Percentiles rank a stretch among this genome's conserved stretches.
Conservation (phyloP, 2,329 filamentous ascomycete species). For the Ophiostoma piceae region DNA sequence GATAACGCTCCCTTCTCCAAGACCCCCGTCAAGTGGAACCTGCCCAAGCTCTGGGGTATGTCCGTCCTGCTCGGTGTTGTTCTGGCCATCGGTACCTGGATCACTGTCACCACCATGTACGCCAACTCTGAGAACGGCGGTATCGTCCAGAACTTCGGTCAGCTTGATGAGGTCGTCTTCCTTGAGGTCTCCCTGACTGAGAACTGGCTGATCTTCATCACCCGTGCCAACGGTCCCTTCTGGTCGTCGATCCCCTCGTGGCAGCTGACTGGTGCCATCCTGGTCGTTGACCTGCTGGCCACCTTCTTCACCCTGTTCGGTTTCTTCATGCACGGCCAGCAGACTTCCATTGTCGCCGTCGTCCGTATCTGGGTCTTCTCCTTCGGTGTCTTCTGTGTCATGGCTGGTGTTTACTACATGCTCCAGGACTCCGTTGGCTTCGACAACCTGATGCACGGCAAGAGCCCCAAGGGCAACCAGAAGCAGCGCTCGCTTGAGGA, state of each 20-base stretch:
- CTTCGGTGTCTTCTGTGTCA: slow-evolving; percentile 77
- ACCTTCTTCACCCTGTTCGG: slow-evolving; percentile 83
- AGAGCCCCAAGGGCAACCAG: slow-evolving; percentile 72
- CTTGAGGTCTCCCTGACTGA: slow-evolving; percentile 85
- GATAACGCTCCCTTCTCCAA: slow-evolving; percentile 86
- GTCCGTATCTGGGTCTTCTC: slow-evolving; percentile 90
- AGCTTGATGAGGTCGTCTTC: slow-evolving; percentile 76
- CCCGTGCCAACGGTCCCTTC: slow-evolving; percentile 85
- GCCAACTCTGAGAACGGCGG: slow-evolving; percentile 62
- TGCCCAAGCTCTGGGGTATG: slow-evolving; percentile 91
- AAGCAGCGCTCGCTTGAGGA: slow-evolving; percentile 84
- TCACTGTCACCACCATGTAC: slow-evolving; percentile 82
- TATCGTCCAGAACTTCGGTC: slow-evolving; percentile 86
- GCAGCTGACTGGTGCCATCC: slow-evolving; percentile 72
- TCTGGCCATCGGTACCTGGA: slow-evolving; percentile 79
- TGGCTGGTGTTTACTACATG: slow-evolving; percentile 68
- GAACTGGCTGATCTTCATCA: slow-evolving; percentile 97
- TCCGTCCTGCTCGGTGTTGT: slow-evolving; percentile 77
- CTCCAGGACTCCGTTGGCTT: slow-evolving; percentile 76
- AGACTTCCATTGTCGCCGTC: slow-evolving; percentile 70
- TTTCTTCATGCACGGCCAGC: slow-evolving; percentile 64
- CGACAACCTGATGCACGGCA: slow-evolving; percentile 90
- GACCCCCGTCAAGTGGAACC: slow-evolving; percentile 89
- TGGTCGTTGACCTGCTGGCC: slow-evolving; percentile 76
- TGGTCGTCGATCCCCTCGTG: slow-evolving; percentile 86